Evolutionary conservation across 2,329 filamentous ascomycete genomes (phyloP).

Genomic region (Penicillium olsonii): DNA sequence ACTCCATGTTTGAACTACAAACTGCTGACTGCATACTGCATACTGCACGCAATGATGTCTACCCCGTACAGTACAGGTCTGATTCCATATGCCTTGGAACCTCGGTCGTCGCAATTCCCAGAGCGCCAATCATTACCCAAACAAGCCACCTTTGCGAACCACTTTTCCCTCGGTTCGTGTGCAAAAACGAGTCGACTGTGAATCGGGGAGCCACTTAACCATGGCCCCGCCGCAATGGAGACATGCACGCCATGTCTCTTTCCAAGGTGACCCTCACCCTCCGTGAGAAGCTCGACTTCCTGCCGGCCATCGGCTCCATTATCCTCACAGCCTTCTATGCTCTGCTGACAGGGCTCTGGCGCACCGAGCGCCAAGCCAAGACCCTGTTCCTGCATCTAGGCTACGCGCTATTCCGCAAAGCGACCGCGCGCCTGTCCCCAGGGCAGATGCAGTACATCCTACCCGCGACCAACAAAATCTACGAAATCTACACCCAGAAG

Average conservation of each 20-base stretch:
- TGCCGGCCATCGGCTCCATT: conserved; percentile 35
- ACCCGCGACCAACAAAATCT: conserved; percentile 30
- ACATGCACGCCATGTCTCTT: conserved; percentile 18
- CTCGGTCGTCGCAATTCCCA: neutral
- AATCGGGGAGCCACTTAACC: neutral
- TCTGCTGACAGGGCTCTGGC: conserved; percentile 30
- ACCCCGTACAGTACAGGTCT: no score
- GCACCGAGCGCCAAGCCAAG: conserved; percentile 31
- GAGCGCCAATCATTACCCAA: neutral
- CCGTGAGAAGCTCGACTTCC: conserved; percentile 34
- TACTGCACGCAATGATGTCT: no score
- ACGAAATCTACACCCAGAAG: conserved; percentile 30
- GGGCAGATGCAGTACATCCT: conserved; percentile 35
- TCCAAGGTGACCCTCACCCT: conserved; percentile 27
- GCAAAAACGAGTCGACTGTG: neutral
- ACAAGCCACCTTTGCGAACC: neutral
- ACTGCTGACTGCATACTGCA: neutral
- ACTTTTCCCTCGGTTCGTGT: neutral
- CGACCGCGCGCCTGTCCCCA: conserved; percentile 29
- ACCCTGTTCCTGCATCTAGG: conserved; percentile 36
- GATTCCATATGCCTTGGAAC: no score
- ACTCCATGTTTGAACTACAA: no score
- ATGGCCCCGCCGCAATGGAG: neutral
- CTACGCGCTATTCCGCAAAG: conserved; percentile 37
- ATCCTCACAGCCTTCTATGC: conserved; percentile 29